Conservation (phyloP, 441 rosid genomes). For the Arabidopsis hybrid region DNA sequence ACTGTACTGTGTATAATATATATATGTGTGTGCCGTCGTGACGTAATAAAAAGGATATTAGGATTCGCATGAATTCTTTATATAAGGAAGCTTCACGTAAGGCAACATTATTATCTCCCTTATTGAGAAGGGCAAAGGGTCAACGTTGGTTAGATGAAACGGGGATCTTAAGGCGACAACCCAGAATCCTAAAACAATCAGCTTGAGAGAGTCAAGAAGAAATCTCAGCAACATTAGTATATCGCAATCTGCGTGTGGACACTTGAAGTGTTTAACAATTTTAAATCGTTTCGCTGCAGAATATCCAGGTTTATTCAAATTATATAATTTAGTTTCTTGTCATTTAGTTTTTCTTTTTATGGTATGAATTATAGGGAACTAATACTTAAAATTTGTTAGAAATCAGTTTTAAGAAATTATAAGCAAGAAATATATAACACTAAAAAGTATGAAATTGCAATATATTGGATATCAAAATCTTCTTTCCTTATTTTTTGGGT, state of each 20-base stretch:
- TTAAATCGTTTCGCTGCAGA: not conserved
- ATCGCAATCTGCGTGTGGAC: not conserved
- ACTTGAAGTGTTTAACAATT: not conserved
- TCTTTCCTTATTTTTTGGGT: not conserved
- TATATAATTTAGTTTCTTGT: not conserved
- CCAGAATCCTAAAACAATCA: slow-evolving; percentile 21
- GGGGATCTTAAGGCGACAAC: slow-evolving; percentile 11
- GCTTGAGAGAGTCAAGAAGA: not conserved
- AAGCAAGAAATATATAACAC: not conserved
- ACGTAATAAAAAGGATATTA: not conserved
- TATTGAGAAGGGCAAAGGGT: not conserved
- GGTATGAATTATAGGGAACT: not conserved
- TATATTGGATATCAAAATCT: not conserved
- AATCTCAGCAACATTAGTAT: slow-evolving; percentile 15
- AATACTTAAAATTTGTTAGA: not conserved
- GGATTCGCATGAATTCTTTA: not conserved
- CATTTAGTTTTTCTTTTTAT: not conserved
- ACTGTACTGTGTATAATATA: not conserved
- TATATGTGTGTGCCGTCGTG: not conserved
- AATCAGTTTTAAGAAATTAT: not conserved
- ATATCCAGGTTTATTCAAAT: not conserved
- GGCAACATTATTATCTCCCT: slow-evolving; percentile 1
- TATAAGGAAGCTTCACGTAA: slow-evolving; percentile 14
- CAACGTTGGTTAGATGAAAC: not conserved
- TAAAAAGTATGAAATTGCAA: not conserved